Evolutionary conservation across 1,139 yeast genomes (phyloP), one percentile per base, ranked within the genome.

Genomic region (Zygoascus hellenicus): DNA sequence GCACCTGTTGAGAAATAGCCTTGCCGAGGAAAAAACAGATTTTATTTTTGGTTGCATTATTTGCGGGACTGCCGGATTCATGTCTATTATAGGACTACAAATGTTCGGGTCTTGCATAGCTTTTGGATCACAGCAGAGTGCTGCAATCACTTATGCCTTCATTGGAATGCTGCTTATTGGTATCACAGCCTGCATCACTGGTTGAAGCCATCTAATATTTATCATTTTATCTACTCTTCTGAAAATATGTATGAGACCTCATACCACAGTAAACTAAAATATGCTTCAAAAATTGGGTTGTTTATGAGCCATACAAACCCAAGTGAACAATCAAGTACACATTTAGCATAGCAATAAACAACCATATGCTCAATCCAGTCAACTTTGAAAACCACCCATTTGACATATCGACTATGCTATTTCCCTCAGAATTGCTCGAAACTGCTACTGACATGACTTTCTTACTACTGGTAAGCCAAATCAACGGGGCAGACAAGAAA

Each of bases 51-150:
- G 94, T 0, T 56, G 76, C 0, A 66, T 87, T 17, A 75, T 90
- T 62, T 77, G 88, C 10, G 63, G 83, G 1, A 88, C 97, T 1
- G 76, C 94, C 38, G 97, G 97, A 1, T 90, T 90, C 60, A 69
- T 90, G 56, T 72, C 85, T 0, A 84, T 84, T 19, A 83, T 90
- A 47, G 86, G 90, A 0, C 66, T 89, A 40, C 90, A 90, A 54
- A 86, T 90, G 95, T 83, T 86, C 63, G 83, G 88, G 0, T 77
- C 87, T 30, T 83, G 92, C 1, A 77, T 84, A 15, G 70, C 78
- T 1, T 84, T 82, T 64, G 87, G 89, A 9, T 89, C 88, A 5
- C 52, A 59, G 11, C 66, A 63, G 34, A 51, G 56, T 9, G 47
- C 49, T 1, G 61, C 66, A 1, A 42, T 65, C 22, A 43, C 51